Base-by-base conservation (phyloP, 139 green algal species). In the Diplosphaera chodatii region DNA sequence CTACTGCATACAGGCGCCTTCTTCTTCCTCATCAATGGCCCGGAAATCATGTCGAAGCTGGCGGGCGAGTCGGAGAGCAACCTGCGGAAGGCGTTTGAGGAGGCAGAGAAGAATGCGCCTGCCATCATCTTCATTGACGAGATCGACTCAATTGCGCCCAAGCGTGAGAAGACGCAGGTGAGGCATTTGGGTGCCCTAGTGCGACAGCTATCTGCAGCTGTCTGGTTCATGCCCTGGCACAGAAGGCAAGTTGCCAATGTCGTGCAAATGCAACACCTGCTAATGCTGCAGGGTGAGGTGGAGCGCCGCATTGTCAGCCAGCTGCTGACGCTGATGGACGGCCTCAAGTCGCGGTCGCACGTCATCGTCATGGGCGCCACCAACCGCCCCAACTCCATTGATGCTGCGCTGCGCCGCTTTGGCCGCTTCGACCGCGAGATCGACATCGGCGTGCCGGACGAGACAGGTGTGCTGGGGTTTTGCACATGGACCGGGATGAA, bases 51-150 rank as follows among this genome's bases (percentile, higher is more conserved):
- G 96, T 94, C 83, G 74, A 99, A 99, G 89, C 86, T 99, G 71
- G 90, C 83, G 1, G 94, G 94, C 48, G 94, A 99, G 89, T 91
- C 77, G 23, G 93, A 98, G 85, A 93, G 82, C 83, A 98, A 98
- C 85, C 84, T 99, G 80, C 85, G 95, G 69, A 98, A 99, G 84
- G 92, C 84, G 21, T 98, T 98, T 74, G 90, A 96, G 81, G 95
- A 99, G 85, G 91, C 94, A 1, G 96, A 99, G 89, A 99, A 99
- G 87, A 99, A 99, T 79, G 83, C 95, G 2, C 96, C 96, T 32
- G 85, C 93, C 67, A 99, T 99, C 83, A 98, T 99, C 78, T 99
- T 99, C 87, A 99, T 99, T 71, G 96, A 99, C 76, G 96, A 99
- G 84, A 97, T 99, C 56, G 96, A 99, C 85, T 99, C 96, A 2